Base-by-base conservation (phyloP, 768 basidiomycete species). In the Infundibulicybe gibba region DNA sequence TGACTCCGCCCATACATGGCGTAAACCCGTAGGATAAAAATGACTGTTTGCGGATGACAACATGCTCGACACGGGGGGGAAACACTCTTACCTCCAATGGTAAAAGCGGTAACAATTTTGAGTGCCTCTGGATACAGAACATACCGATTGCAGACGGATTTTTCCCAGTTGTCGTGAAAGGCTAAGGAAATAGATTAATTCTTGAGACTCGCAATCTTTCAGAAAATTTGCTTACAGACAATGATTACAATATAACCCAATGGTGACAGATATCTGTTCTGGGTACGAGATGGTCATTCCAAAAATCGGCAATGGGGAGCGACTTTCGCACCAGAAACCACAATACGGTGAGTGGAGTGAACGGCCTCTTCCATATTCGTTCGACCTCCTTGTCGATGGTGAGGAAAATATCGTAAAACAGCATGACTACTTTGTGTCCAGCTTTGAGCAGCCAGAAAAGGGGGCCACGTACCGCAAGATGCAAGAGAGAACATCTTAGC, bases 221-320 rank as follows among this genome's bases (percentile, higher is more conserved):
- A 32, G 6, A 44, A 11, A 11, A 3, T 38, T 38, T 14, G 58
- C 64, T 52, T 48, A 63, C 68, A 68, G 21, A 64, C 58, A 19
- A 59, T 65, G 33, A 70, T 65, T 12, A 69, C 55, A 20, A 68
- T 63, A 43, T 64, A 68, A 8, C 58, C 66, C 46, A 70, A 43
- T 0, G 68, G 68, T 34, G 66, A 57, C 3, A 67, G 44, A 44
- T 70, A 70, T 8, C 68, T 64, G 51, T 70, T 70, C 68, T 69
- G 33, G 25, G 25, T 25, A 8, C 13, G 31, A 33, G 1, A 6
- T 10, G 35, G 12, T 43, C 4, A 43, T 41, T 39, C 31, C 34
- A 43, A 17, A 40, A n/a, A 47, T 21, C 13, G 37, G 14, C 44
- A 9, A 12, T 20, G 32, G 30, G 35, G 32, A 20, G 33, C 10